phyloP scores from a whole-genome alignment of 2,329 filamentous ascomycete genomes.

The Microcyclospora tardicrescens region DNA sequence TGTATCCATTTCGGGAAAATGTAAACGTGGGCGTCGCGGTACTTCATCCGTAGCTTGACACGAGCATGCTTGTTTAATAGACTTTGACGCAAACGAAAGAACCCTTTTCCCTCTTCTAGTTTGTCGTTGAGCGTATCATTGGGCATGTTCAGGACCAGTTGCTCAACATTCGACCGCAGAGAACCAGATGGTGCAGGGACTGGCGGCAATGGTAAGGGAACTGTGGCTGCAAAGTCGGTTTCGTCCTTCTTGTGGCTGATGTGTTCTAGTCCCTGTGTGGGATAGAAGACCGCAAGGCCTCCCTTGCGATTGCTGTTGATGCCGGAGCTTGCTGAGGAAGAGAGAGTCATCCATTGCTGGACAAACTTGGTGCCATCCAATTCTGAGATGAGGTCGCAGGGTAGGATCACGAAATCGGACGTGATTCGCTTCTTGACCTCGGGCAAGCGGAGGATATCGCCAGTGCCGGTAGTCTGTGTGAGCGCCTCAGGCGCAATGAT shows the following conservation, averaged over 20 bases:
- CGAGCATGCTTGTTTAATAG: constrained; percentile 62
- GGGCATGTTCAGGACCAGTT: constrained; percentile 72
- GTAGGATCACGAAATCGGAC: constrained; percentile 77
- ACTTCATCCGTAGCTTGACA: constrained; percentile 67
- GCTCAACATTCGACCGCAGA: constrained; percentile 55
- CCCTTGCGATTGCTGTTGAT: constrained; percentile 50
- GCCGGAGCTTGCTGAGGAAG: constrained; percentile 35
- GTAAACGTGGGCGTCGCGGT: constrained; percentile 89
- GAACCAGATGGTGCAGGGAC: constrained; percentile 50
- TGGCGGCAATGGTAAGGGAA: constrained; percentile 47
- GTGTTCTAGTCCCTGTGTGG: constrained; percentile 59
- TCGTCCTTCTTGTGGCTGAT: constrained; percentile 72
- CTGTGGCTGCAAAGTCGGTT: constrained; percentile 78
- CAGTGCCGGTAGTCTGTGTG: constrained; percentile 76
- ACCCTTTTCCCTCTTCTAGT: constrained; percentile 57
- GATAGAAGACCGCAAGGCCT: constrained; percentile 81
- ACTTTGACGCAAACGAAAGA: constrained; percentile 63
- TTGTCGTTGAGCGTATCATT: constrained; percentile 81
- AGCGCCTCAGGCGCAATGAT: constrained; percentile 65
- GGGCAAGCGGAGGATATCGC: constrained; percentile 71
- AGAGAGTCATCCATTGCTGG: constrained; percentile 81
- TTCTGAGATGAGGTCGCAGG: constrained; percentile 88
- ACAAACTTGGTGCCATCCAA: constrained; percentile 69
- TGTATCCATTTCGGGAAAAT: constrained; percentile 87
- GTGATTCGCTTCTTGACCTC: constrained; percentile 69